Conservation (phyloP, 2,329 filamentous ascomycete species). For the Pestalotiopsis sp. region DNA sequence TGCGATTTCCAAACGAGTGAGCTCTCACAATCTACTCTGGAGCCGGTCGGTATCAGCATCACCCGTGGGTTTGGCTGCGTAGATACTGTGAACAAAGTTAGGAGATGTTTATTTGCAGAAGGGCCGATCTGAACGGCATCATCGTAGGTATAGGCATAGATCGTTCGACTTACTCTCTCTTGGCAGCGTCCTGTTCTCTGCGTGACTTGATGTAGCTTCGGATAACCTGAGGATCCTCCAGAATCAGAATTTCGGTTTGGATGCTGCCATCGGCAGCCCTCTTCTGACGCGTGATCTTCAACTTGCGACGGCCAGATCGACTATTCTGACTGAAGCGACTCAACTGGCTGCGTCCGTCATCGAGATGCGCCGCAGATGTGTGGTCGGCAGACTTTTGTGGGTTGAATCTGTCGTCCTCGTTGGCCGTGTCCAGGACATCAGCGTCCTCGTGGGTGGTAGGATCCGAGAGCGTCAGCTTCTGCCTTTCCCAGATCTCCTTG, state of each 20-base stretch:
- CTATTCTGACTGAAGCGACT: slow-evolving; percentile 70
- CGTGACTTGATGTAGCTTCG: slow-evolving; percentile 82
- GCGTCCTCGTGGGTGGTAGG: slow-evolving; percentile 65
- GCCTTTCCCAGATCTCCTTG: slow-evolving; percentile 86
- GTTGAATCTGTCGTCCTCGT: slow-evolving; percentile 70
- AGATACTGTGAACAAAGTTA: slow-evolving; percentile 47
- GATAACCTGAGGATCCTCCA: slow-evolving; percentile 84
- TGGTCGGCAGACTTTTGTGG: slow-evolving; percentile 66
- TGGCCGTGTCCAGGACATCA: slow-evolving; percentile 57
- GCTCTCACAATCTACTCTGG: slow-evolving; percentile 40
- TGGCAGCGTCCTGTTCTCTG: slow-evolving; percentile 68
- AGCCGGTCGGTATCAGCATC: slow-evolving; percentile 53
- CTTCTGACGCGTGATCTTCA: slow-evolving; percentile 71
- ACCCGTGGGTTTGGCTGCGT: slow-evolving; percentile 48
- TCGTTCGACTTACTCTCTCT: slow-evolving; percentile 64
- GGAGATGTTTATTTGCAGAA: slow-evolving; percentile 17
- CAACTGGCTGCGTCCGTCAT: slow-evolving; percentile 81
- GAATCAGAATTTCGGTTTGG: slow-evolving; percentile 56
- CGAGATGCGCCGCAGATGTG: slow-evolving; percentile 63
- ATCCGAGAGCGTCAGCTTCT: slow-evolving; percentile 77
- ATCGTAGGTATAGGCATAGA: slow-evolving; percentile 13
- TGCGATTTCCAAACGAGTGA: slow-evolving; percentile 28
- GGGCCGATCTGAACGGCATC: slow-evolving; percentile 10
- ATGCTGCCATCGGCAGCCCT: slow-evolving; percentile 65
- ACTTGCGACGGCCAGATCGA: slow-evolving; percentile 65